Conservation (phyloP, 192 early-diverging fungal species). For the Mortierella claussenii region DNA sequence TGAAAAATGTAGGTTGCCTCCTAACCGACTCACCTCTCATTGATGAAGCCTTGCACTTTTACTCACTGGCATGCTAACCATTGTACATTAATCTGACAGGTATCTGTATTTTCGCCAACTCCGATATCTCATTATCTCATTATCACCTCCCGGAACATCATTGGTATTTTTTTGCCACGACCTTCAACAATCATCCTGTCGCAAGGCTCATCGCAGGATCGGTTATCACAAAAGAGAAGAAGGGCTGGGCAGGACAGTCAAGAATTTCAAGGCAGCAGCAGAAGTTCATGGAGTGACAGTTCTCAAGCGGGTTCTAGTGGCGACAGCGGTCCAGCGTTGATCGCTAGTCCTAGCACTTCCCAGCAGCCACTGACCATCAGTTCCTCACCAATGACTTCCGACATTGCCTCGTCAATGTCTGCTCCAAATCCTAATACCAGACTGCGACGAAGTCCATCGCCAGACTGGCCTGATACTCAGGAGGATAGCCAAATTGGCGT, state of each 20-base stretch:
- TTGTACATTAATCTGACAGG: slow-evolving; percentile 20
- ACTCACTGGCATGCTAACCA: not conserved
- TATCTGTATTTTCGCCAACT: slow-evolving; percentile 40
- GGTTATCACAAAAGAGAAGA: slow-evolving; percentile 19
- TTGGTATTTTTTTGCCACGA: slow-evolving; percentile 12
- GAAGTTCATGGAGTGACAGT: not conserved
- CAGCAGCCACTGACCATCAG: not conserved
- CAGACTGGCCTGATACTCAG: not conserved
- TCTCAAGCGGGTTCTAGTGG: not conserved
- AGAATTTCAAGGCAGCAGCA: not conserved
- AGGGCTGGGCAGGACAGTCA: not conserved
- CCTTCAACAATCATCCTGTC: slow-evolving; percentile 14
- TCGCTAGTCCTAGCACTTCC: not conserved
- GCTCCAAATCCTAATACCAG: too few relatives aligned
- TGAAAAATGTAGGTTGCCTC: slow-evolving; percentile 20
- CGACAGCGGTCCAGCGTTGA: not conserved
- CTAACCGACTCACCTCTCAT: too few relatives aligned
- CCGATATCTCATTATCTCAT: slow-evolving; percentile 40
- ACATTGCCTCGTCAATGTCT: too few relatives aligned
- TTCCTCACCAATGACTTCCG: not conserved
- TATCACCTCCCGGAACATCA: slow-evolving; percentile 31
- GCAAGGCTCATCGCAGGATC: slow-evolving; percentile 33
- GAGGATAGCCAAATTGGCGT: not conserved
- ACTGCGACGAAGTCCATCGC: not conserved
- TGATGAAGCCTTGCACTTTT: not conserved